Evolutionary conservation across 2,329 filamentous ascomycete genomes (phyloP).

Genomic region (Trichoderma hamatum): DNA sequence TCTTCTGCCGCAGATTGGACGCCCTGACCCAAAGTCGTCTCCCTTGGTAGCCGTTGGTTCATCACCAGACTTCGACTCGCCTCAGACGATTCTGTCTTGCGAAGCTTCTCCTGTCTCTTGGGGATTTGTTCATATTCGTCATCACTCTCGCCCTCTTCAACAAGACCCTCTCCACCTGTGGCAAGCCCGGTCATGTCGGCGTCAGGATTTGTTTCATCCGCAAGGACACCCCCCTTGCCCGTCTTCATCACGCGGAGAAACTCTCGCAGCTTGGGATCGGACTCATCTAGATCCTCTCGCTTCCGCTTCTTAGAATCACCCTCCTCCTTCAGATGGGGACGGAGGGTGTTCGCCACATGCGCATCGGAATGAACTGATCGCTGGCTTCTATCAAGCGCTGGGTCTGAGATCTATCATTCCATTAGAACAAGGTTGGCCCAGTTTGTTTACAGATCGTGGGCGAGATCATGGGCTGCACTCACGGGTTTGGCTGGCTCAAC

Average conservation of each 20-base stretch:
- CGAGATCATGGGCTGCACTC: conserved; percentile 35
- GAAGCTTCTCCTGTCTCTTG: conserved; percentile 54
- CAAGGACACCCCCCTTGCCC: conserved; percentile 41
- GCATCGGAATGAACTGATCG: conserved; percentile 34
- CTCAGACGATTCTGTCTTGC: conserved; percentile 38
- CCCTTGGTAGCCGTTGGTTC: conserved; percentile 24
- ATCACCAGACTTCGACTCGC: conserved; percentile 26
- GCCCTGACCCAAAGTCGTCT: conserved; percentile 17
- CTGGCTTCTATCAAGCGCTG: conserved; percentile 40
- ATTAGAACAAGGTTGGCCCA: conserved; percentile 35
- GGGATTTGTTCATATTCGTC: conserved; percentile 74
- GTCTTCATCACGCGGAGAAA: conserved; percentile 82
- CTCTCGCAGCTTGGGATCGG: conserved; percentile 82
- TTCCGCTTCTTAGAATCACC: conserved; percentile 68
- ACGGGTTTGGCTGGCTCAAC: conserved; percentile 88
- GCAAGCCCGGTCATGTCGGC: conserved; percentile 31
- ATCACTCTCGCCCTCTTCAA: conserved; percentile 65
- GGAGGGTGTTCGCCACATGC: conserved; percentile 27
- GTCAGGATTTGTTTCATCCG: conserved; percentile 37
- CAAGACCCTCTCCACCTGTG: conserved; percentile 39
- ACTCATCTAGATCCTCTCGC: conserved; percentile 58
- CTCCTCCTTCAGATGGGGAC: conserved; percentile 34
- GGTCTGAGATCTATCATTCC: conserved; percentile 52
- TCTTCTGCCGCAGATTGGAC: conserved; percentile 18
- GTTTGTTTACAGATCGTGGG: conserved; percentile 29